Conservation (phyloP, 108 stramenopile species). For the Mayamaea pseudoterrestris region DNA sequence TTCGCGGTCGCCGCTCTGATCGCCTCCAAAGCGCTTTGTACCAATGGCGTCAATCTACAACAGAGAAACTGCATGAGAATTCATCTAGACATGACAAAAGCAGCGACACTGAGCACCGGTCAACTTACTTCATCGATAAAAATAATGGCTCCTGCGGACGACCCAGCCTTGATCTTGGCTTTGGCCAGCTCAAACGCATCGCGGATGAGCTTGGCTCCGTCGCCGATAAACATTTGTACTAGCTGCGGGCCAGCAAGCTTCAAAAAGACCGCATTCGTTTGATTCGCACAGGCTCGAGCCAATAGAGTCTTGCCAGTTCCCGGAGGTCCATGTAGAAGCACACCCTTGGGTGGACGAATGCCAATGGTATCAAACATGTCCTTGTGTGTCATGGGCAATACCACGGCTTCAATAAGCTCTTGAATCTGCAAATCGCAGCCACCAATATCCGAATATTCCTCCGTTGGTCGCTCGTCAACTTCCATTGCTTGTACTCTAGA, state of each 20-base stretch:
- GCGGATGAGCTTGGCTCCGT: constrained; percentile 97
- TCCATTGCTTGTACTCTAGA: constrained; percentile 98
- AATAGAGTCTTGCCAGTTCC: constrained; percentile 99
- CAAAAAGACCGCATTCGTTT: constrained; percentile 98
- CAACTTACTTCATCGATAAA: constrained; percentile 99
- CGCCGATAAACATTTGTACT: constrained; percentile 99
- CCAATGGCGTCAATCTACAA: constrained; percentile 98
- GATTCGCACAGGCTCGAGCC: constrained; percentile 97
- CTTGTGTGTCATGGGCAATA: constrained; percentile 98
- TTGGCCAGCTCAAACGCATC: constrained; percentile 98
- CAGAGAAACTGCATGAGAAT: no score
- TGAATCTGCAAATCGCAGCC: constrained; percentile 98
- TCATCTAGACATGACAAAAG: no score
- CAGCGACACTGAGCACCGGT: no score
- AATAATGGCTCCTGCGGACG: constrained; percentile 53
- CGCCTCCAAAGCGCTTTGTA: constrained; percentile 97
- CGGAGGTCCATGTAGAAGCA: constrained; percentile 91
- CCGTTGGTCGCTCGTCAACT: constrained; percentile 97
- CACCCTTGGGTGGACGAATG: constrained; percentile 98
- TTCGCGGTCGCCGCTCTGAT: constrained; percentile 96
- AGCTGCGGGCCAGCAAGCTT: constrained; percentile 98
- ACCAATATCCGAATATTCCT: constrained; percentile 96
- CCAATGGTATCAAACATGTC: constrained; percentile 98
- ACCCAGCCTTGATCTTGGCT: constrained; percentile 81
- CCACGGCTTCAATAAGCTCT: constrained; percentile 98